Evolutionary conservation across 2,329 filamentous ascomycete species (phyloP), one percentile per base, ranked within the genome.

Genomic region (Exophiala alcalophila): DNA sequence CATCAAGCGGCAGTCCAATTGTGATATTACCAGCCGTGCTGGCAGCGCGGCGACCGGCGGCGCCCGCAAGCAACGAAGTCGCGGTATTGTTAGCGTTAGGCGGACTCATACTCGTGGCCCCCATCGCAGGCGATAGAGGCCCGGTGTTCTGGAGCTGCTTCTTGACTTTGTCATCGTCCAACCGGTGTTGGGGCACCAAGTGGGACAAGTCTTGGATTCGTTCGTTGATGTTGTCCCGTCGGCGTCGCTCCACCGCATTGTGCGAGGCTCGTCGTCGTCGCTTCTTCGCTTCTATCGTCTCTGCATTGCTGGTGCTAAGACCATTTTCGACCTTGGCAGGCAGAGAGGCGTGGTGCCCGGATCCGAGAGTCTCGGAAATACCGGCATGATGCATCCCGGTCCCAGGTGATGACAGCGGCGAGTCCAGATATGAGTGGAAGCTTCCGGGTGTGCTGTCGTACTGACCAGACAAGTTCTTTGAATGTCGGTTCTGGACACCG

Each of bases 151-250:
- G 81, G 40, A 97, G 83, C 60, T 95, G 83, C 68, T 97, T 97
- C 55, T 90, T 84, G 33, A 97, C 86, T 69, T 95, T 96, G 67
- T 98, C 92, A 61, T 97, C 92, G 59, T 98, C 92, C 2, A 98
- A 75, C 48, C 92, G 83, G 65, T 98, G 92, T 48, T 83, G 77
- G 16, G 92, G 92, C 2, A 98, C 91, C 12, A 98, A 78, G 58
- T 89, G 87, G 60, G 91, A 95, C 5, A 98, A 77, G 61, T 98
- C 92, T 60, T 97, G 91, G 51, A 98, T 98, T 29, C 92, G 82
- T 67, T 98, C 92, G 57, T 98, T 98, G 73, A 98, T 98, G 62
- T 97, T 97, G 69, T 97, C 92, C 50, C 92, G 81, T 49, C 92
- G 84, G 37, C 92, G 83, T 43, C 92, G 87, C 70, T 98, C 92